Percentiles rank a stretch among this genome's conserved stretches.
Evolutionary conservation across 2,329 filamentous ascomycete genomes (phyloP).

Genomic region (Fusarium verticillioides): DNA sequence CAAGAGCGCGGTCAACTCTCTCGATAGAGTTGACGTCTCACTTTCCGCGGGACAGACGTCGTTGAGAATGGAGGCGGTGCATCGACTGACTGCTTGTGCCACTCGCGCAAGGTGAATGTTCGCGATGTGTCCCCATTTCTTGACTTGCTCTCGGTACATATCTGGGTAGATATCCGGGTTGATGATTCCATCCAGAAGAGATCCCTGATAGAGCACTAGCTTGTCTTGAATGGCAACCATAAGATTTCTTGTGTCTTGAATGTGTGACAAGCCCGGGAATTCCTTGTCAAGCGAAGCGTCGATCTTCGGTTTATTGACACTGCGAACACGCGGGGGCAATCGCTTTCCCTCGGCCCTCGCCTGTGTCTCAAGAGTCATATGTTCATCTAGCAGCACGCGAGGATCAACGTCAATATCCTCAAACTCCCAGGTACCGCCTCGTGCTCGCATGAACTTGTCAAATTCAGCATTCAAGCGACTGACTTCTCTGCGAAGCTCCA

Average conservation of each 20-base stretch:
- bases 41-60: conserved; percentile 26
- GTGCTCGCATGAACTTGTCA: conserved; percentile 40
- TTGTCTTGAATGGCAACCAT: conserved; percentile 39
- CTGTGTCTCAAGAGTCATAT: neutral
- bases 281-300: neutral
- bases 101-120: conserved; percentile 40
- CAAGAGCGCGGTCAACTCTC: conserved; percentile 20
- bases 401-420: conserved; percentile 38
- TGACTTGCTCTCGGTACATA: conserved; percentile 48
- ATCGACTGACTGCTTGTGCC: conserved; percentile 16
- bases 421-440: conserved; percentile 45
- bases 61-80: conserved; percentile 29
- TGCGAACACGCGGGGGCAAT: neutral
- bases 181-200: conserved; percentile 48
- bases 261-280: conserved; percentile 5
- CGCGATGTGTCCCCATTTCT: conserved; percentile 47
- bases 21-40: conserved; percentile 25
- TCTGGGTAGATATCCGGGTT: conserved; percentile 47
- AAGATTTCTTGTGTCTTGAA: conserved; percentile 1
- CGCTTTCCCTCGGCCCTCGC: neutral
- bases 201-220: conserved; percentile 44
- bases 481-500: conserved; percentile 44
- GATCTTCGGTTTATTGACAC: neutral
- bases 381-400: neutral
- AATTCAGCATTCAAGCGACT: conserved; percentile 40